A percentile compares a stretch with the other conserved stretches of the same genome.
These are phyloP conservation scores for Fibroporia radiculosa DNA, from an alignment of 768 basidiomycete species.

Conservation along the genomic window DNA sequence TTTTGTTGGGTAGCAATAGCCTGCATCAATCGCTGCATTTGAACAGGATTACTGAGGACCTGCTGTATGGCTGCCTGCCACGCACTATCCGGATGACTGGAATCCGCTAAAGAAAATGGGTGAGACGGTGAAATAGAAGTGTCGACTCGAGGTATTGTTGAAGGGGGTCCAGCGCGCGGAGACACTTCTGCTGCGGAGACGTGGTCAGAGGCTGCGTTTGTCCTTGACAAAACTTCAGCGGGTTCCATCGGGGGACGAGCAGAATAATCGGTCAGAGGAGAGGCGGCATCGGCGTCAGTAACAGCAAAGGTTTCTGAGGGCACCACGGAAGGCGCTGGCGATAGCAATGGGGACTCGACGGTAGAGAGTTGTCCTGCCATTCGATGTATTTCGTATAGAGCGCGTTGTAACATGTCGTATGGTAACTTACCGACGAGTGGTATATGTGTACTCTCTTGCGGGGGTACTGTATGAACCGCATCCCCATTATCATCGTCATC, in stretches of 20 bases:
- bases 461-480: neutral
- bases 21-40: constrained; percentile 47
- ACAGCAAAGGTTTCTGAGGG: constrained; percentile 25
- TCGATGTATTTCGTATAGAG: neutral
- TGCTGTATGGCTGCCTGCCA: constrained; percentile 46
- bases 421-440: constrained; percentile 12
- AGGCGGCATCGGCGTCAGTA: constrained; percentile 1
- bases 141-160: constrained; percentile 1
- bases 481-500: constrained; percentile 32
- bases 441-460: constrained; percentile 1
- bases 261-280: constrained; percentile 1
- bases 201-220: constrained; percentile 1
- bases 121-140: constrained; percentile 2
- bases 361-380: constrained; percentile 33
- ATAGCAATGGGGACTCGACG: constrained; percentile 35
- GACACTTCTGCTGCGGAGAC: constrained; percentile 3
- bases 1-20: constrained; percentile 17
- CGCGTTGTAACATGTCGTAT: neutral
- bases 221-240: constrained; percentile 4
- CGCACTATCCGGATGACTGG: constrained; percentile 26
- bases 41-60: constrained; percentile 39
- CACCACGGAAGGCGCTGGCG: constrained; percentile 20
- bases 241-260: constrained; percentile 1
- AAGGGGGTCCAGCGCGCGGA: neutral
- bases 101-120: constrained; percentile 2